A percentile compares a stretch with the other conserved stretches of the same genome.
Evolutionary conservation across 2,329 filamentous ascomycete species (phyloP).

Genomic region (Drechslerella stenobrocha): DNA sequence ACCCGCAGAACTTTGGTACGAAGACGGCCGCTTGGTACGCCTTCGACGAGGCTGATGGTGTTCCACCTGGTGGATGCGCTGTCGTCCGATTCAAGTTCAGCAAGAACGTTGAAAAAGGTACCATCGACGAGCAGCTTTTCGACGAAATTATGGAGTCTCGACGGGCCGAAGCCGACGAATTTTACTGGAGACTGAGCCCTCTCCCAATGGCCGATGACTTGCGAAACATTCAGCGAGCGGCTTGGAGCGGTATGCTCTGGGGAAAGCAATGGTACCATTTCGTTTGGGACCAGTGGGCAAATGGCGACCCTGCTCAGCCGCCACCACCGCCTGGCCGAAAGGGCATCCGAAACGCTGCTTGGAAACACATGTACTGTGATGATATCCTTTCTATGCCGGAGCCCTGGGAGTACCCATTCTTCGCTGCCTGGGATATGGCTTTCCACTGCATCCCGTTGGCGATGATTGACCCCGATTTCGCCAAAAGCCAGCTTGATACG

Average conservation of each 20-base stretch:
- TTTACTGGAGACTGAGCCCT: slow-evolving; percentile 90
- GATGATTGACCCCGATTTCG: slow-evolving; percentile 97
- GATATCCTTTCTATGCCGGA: slow-evolving; percentile 97
- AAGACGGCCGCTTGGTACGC: slow-evolving; percentile 90
- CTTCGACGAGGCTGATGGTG: slow-evolving; percentile 86
- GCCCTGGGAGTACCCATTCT: slow-evolving; percentile 96
- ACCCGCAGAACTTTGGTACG: slow-evolving; percentile 77
- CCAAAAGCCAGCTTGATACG: slow-evolving; percentile 95
- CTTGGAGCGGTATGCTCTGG: slow-evolving; percentile 97
- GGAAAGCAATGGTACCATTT: slow-evolving; percentile 97
- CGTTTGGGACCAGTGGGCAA: slow-evolving; percentile 97
- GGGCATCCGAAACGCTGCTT: slow-evolving; percentile 79
- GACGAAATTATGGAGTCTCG: slow-evolving; percentile 87
- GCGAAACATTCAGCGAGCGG: slow-evolving; percentile 91
- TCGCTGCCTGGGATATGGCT: slow-evolving; percentile 82
- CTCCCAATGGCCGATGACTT: slow-evolving; percentile 91
- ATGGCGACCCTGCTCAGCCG: slow-evolving; percentile 84
- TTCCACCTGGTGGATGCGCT: slow-evolving; percentile 86
- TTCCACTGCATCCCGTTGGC: slow-evolving; percentile 95
- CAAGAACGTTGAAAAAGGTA: slow-evolving; percentile 64
- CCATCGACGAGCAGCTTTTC: slow-evolving; percentile 85
- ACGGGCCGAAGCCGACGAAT: slow-evolving; percentile 89
- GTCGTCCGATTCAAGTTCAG: slow-evolving; percentile 91
- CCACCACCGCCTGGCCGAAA: slow-evolving; percentile 81
- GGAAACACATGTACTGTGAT: slow-evolving; percentile 93